Evolutionary conservation across 78 protist species (phyloP).

Genomic region (Dictyostelium purpureum): DNA sequence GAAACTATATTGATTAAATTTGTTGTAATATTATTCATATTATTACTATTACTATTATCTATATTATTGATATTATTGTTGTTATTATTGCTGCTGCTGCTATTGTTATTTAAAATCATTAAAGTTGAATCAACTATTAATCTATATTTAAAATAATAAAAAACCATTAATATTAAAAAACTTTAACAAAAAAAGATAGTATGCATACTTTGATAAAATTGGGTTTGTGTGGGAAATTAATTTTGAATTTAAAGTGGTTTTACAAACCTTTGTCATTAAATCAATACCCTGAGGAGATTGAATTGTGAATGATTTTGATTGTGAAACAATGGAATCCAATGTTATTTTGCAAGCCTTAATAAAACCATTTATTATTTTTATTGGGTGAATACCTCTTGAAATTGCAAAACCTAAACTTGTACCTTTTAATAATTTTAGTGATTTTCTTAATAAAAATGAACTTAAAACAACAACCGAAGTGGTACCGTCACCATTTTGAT

Average conservation of each 20-base stretch:
- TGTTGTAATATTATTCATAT: too few species aligned
- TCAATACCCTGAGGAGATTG: constrained; percentile 4
- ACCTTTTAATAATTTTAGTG: constrained; percentile 17
- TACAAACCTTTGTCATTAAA: background rate
- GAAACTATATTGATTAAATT: constrained; percentile 8
- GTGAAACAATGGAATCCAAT: constrained; percentile 1
- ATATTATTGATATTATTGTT: too few species aligned
- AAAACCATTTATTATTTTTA: constrained; percentile 42
- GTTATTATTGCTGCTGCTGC: too few species aligned
- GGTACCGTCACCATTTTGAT: constrained; percentile 76
- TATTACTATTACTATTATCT: too few species aligned
- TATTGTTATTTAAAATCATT: background rate
- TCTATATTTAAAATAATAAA: background rate
- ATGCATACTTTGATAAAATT: constrained; percentile 18
- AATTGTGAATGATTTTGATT: constrained; percentile 4
- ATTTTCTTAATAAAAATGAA: constrained; percentile 34
- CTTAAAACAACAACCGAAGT: constrained; percentile 46
- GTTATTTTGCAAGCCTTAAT: constrained; percentile 21
- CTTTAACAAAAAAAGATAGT: background rate
- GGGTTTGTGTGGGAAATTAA: constrained; percentile 59
- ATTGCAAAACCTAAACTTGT: background rate
- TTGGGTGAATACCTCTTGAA: constrained; percentile 9
- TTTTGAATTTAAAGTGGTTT: constrained; percentile 67
- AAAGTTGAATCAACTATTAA: constrained; percentile 33
- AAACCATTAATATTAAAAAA: background rate